A percentile compares a stretch with the other conserved stretches of the same genome.
Evolutionary conservation across 441 rosid species (phyloP).

Genomic region (Populus tomentosa): DNA sequence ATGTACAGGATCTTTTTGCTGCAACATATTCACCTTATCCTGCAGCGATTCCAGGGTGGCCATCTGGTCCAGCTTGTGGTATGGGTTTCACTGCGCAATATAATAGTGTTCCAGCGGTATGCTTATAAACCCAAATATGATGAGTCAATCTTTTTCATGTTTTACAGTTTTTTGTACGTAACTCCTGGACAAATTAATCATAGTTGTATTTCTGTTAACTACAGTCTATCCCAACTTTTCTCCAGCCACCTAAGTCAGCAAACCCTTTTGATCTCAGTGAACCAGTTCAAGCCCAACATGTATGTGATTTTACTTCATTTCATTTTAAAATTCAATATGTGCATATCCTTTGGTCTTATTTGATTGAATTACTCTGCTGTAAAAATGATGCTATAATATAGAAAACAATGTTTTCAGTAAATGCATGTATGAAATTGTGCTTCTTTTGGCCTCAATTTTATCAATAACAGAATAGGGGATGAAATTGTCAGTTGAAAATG

Average conservation of each 20-base stretch:
- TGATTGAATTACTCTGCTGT: neutral
- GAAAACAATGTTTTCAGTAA: neutral
- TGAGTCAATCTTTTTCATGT: conserved; percentile 4
- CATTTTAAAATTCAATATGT: neutral
- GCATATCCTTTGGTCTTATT: neutral
- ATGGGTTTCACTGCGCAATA: conserved; percentile 62
- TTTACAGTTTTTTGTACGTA: conserved; percentile 7
- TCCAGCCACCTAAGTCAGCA: conserved; percentile 48
- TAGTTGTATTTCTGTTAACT: conserved; percentile 15
- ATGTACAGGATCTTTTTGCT: conserved; percentile 73
- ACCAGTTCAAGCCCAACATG: conserved; percentile 48
- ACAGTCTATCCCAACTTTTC: conserved; percentile 58
- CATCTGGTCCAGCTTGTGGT: conserved; percentile 54
- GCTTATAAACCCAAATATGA: conserved; percentile 15
- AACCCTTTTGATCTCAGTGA: conserved; percentile 84
- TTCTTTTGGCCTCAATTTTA: neutral
- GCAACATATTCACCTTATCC: conserved; percentile 48
- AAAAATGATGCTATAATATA: neutral
- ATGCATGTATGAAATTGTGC: neutral
- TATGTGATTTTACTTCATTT: conserved; percentile 30
- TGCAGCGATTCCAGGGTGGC: conserved; percentile 68
- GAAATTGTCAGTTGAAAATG: neutral
- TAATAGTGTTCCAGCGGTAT: conserved; percentile 48
- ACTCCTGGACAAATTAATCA: conserved; percentile 7
- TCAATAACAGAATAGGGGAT: neutral